Evolutionary conservation across 345 rosid species (phyloP), one percentile per base, ranked within the genome.

Genomic region (Conringia planisiliqua): DNA sequence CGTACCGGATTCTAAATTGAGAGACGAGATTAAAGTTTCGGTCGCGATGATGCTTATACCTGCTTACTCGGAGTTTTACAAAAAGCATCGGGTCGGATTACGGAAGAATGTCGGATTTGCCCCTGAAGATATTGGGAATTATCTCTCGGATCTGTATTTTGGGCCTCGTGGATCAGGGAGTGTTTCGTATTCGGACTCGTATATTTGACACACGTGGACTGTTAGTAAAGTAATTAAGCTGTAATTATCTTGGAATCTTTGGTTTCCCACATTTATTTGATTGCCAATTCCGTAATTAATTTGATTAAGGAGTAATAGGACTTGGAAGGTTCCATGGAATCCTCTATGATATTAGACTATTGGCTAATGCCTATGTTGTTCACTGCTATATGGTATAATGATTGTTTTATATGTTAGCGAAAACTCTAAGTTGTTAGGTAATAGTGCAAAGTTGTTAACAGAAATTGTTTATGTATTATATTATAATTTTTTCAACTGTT

Each of bases 61-160:
- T 52, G 63, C 17, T 4, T 92, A 92, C 56, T 48, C 75, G 35
- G 82, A 60, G 4, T 67, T 90, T 18, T 85, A 81, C 39, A 68
- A 73, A 38, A 68, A 6, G 65, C 62, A 77, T 54, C 77, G 85
- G 67, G 57, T 42, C 62, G 75, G 30, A 52, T 60, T 62, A 35
- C 26, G 32, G 4, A 36, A 74, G 44, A 76, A 72, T 73, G 83
- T 85, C 82, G 80, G 83, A 68, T 89, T 71, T 83, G 54, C 84
- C 80, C 94, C 97, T 13, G 87, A 84, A 3, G 91, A 89, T 70
- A 40, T 89, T 44, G 89, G 68, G 60, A 88, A 86, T 71, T 83
- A 84, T 82, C 43, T 91, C 16, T 88, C 83, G 5, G 87, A 86
- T 55, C 33, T 88, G 61, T 83, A 83, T 57, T 68, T 54, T 12